Conservation (phyloP, 2,329 filamentous ascomycete genomes). For the Claviceps capensis region DNA sequence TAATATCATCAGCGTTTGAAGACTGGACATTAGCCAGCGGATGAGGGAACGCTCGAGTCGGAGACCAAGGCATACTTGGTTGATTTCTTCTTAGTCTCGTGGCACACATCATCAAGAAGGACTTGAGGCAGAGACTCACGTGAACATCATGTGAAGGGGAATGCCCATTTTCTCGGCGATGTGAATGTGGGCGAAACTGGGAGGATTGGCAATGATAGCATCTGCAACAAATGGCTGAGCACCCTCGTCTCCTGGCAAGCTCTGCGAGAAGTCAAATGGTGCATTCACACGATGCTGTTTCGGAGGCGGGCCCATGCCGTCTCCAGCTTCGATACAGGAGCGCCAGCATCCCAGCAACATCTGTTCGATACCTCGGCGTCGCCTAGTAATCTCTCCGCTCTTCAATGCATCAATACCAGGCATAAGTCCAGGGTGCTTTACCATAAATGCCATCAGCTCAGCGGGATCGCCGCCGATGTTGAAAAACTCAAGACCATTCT, state of each 20-base stretch:
- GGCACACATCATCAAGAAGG: background rate
- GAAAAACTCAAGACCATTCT: constrained; percentile 63
- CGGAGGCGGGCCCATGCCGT: constrained; percentile 42
- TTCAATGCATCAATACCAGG: constrained; percentile 62
- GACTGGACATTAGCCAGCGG: constrained; percentile 72
- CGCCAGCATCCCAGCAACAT: constrained; percentile 80
- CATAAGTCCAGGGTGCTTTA: constrained; percentile 77
- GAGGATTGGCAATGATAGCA: constrained; percentile 66
- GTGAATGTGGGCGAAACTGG: constrained; percentile 64
- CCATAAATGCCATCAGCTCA: constrained; percentile 79
- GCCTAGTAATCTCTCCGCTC: constrained; percentile 62
- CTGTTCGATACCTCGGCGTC: constrained; percentile 60
- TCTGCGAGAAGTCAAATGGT: constrained; percentile 24
- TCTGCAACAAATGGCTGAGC: constrained; percentile 66
- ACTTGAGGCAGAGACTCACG: constrained; percentile 35
- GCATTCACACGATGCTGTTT: constrained; percentile 33
- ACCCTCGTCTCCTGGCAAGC: constrained; percentile 26
- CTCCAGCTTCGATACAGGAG: constrained; percentile 67
- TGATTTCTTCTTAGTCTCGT: background rate
- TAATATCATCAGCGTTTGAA: constrained; percentile 59
- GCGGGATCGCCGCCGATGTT: constrained; percentile 63
- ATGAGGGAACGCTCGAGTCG: constrained; percentile 74
- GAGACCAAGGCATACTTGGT: constrained; percentile 81
- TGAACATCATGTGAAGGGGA: constrained; percentile 79
- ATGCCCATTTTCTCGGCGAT: constrained; percentile 63